A percentile compares a stretch with the other conserved stretches of the same genome.
Conservation (phyloP, 1,284 basidiomycete species). For the Pseudozyma thailandica region DNA sequence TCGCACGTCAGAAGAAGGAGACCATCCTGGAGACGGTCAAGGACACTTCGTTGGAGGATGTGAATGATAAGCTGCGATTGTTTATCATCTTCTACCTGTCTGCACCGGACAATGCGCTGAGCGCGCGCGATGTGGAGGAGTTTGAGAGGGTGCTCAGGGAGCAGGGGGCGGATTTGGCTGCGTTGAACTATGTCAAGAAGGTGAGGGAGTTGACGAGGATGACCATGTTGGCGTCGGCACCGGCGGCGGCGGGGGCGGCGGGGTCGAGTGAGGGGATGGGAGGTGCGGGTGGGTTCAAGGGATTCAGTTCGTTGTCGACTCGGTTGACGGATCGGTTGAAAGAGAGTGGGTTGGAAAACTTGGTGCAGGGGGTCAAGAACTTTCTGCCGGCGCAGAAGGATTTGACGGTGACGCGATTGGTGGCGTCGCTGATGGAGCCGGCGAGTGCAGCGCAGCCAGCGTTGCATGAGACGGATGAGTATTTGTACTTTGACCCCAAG, state of each 20-base stretch:
- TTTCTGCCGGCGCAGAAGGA: constrained; percentile 96
- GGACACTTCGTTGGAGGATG: constrained; percentile 67
- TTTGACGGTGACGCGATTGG: constrained; percentile 87
- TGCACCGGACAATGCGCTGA: constrained; percentile 79
- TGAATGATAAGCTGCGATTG: constrained; percentile 86
- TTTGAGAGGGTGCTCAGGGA: constrained; percentile 72
- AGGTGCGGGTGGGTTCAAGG: constrained; percentile 79
- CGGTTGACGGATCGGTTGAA: constrained; percentile 83
- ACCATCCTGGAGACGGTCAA: constrained; percentile 81
- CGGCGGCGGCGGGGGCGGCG: constrained; percentile 70
- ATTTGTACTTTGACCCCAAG: constrained; percentile 87
- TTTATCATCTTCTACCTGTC: constrained; percentile 94
- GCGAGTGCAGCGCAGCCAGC: constrained; percentile 79
- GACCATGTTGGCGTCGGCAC: constrained; percentile 84
- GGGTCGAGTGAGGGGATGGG: constrained; percentile 67
- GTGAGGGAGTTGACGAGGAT: constrained; percentile 95
- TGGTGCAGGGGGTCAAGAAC: constrained; percentile 97
- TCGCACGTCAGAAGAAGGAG: constrained; percentile 72
- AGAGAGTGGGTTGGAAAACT: constrained; percentile 89
- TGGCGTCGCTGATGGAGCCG: constrained; percentile 97
- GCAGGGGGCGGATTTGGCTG: constrained; percentile 78
- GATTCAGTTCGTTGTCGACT: constrained; percentile 83
- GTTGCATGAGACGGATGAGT: constrained; percentile 87
- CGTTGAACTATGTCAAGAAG: constrained; percentile 91
- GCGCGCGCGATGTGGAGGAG: constrained; percentile 86